Percentiles rank a stretch among this genome's conserved stretches.
Evolutionary conservation across 371 early-diverging fungal genomes (phyloP).

Genomic region (Lichtheimia corymbifera): DNA sequence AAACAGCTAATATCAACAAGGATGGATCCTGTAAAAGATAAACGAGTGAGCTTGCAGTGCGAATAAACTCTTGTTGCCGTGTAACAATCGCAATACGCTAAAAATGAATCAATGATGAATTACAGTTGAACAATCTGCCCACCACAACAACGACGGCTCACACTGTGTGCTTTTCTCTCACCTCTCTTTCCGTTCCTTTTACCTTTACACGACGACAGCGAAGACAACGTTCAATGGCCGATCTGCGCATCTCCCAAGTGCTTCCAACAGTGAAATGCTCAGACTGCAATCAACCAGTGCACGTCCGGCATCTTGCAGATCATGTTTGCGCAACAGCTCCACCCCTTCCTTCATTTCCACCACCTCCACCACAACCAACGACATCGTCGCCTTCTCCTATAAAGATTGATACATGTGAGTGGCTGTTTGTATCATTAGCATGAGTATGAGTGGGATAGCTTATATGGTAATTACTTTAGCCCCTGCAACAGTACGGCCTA

Average conservation of each 20-base stretch:
- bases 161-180: not conserved
- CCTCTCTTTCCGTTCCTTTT: not conserved
- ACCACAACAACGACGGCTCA: too few relatives aligned
- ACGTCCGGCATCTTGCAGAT: constrained; percentile 13
- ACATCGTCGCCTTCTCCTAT: too few relatives aligned
- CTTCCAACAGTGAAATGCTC: constrained; percentile 18
- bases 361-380: too few relatives aligned
- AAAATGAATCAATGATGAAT: constrained; percentile 1
- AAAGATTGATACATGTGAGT: too few relatives aligned
- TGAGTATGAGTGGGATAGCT: too few relatives aligned
- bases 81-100: not conserved
- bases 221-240: constrained; percentile 7
- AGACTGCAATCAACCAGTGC: constrained; percentile 10
- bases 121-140: not conserved
- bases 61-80: constrained; percentile 1
- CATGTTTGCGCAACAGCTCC: constrained; percentile 12
- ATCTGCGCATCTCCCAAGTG: constrained; percentile 12
- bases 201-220: not conserved
- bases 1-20: too few relatives aligned
- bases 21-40: too few relatives aligned
- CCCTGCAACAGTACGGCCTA: constrained; percentile 1
- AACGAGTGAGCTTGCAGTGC: not conserved
- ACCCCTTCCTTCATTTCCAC: constrained; percentile 4
- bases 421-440: too few relatives aligned
- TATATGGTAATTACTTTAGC: not conserved